phyloP scores from a whole-genome alignment of 1,139 yeast genomes.

The Blastobotrys raffinosifermentans region DNA sequence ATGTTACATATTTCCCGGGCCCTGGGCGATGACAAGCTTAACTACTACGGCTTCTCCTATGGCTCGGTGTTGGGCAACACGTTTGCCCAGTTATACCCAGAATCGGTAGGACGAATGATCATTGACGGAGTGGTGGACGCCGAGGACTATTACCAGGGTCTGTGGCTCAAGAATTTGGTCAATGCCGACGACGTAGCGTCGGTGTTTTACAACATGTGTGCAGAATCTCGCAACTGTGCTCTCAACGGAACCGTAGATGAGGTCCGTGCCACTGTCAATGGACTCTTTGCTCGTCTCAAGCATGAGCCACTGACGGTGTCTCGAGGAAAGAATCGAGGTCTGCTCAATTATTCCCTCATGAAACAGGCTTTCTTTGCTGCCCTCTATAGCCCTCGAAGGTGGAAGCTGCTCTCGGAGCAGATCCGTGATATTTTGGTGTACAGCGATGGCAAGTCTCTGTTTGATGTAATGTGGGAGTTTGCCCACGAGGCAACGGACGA shows the following conservation, averaged over 20 bases:
- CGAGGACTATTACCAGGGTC: conserved; percentile 14
- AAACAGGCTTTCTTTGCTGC: conserved; percentile 6
- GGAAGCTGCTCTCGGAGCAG: conserved; percentile 10
- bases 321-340: conserved; percentile 9
- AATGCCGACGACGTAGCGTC: conserved; percentile 11
- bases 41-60: conserved; percentile 17
- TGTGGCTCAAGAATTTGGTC: conserved; percentile 11
- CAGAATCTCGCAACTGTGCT: conserved; percentile 13
- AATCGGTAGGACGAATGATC: conserved; percentile 15
- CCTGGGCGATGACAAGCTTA: conserved; percentile 16
- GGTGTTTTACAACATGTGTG: conserved; percentile 10
- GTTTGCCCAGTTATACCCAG: conserved; percentile 18
- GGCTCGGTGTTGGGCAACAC: conserved; percentile 18
- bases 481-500: conserved; percentile 2
- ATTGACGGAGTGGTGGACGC: conserved; percentile 17
- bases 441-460: conserved; percentile 3
- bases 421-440: conserved; percentile 10
- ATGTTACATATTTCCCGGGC: conserved; percentile 15
- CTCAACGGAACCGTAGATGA: conserved; percentile 12
- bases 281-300: conserved; percentile 7
- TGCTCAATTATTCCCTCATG: conserved; percentile 10
- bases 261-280: conserved; percentile 7
- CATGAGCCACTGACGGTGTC: conserved; percentile 10
- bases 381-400: conserved; percentile 9
- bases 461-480: neutral